Evolutionary conservation across 371 early-diverging fungal species (phyloP).

Genomic region (Furculomyces boomerangus): DNA sequence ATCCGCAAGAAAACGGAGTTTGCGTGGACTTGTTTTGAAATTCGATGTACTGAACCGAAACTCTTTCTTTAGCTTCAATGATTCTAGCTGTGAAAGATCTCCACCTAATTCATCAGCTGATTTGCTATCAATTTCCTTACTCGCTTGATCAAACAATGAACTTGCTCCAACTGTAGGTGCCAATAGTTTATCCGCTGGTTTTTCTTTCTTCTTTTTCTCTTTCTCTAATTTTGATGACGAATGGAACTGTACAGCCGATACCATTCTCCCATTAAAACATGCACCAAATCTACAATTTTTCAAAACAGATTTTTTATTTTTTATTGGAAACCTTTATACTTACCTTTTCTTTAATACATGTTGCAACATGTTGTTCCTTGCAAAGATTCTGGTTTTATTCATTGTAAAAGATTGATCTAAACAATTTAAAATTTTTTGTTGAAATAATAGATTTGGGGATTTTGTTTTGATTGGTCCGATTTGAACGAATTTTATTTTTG

Average conservation of each 20-base stretch:
- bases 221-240: not conserved
- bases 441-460: too few relatives aligned
- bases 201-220: not conserved
- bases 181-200: not conserved
- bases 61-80: conserved; percentile 14
- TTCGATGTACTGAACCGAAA: conserved; percentile 47
- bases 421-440: too few relatives aligned
- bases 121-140: not conserved
- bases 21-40: conserved; percentile 57
- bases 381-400: too few relatives aligned
- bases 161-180: not conserved
- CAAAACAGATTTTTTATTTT: too few relatives aligned
- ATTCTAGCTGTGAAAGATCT: not conserved
- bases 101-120: not conserved
- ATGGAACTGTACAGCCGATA: not conserved
- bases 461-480: too few relatives aligned
- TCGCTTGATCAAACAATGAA: conserved; percentile 2
- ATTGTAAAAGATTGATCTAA: too few relatives aligned
- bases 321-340: too few relatives aligned
- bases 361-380: too few relatives aligned
- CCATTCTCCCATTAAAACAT: too few relatives aligned
- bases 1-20: conserved; percentile 69
- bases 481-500: too few relatives aligned
- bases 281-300: too few relatives aligned
- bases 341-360: too few relatives aligned